Base-by-base conservation (phyloP, 495 filamentous ascomycete genomes). In the Pseudevernia furfuracea region DNA sequence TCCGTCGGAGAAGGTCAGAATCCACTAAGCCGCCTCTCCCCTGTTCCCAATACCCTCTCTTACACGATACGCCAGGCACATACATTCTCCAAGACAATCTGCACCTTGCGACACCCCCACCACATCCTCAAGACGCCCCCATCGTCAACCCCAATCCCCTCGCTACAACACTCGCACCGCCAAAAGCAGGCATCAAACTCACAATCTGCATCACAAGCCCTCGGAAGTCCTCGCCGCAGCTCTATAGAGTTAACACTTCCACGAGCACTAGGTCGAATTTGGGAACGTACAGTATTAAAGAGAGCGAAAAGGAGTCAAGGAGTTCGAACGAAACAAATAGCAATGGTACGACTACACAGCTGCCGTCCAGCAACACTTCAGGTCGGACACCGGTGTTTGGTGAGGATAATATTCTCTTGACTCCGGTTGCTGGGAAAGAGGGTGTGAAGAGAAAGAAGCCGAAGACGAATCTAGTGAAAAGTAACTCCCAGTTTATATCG, bases 401-500 rank as follows among this genome's bases (percentile, higher is more conserved):
- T n/a, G 89, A 92, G 66, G 89, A 89, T 56, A 97, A 97, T 71
- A 78, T 84, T 19, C 81, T 89, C 25, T 80, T 97, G 55, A 72
- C 76, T 14, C 60, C 71, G 44, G 75, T 79, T 1, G 78, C 81
- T 28, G 73, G 78, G 4, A 96, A 91, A 75, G 92, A 96, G 68
- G 79, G 82, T 5, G 77, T 81, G 58, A 96, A 96, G 75, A 77
- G 86, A 69, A 82, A 87, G 66, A 98, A 97, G 75, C 95, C 94
- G 15, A 97, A 96, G 77, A 96, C 91, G 74, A 97, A 94, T 73
- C 92, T 98, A 69, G 84, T 92, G 48, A 98, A 98, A 79, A 97
- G 91, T 77, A 97, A 96, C 75, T 97, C 94, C 25, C 93, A 91
- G 6, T 97, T 96, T 71, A 91, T 98, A 28, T 96, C 92, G 9